phyloP scores from a whole-genome alignment of 108 stramenopile species.

The Stephanodiscus minutulus region DNA sequence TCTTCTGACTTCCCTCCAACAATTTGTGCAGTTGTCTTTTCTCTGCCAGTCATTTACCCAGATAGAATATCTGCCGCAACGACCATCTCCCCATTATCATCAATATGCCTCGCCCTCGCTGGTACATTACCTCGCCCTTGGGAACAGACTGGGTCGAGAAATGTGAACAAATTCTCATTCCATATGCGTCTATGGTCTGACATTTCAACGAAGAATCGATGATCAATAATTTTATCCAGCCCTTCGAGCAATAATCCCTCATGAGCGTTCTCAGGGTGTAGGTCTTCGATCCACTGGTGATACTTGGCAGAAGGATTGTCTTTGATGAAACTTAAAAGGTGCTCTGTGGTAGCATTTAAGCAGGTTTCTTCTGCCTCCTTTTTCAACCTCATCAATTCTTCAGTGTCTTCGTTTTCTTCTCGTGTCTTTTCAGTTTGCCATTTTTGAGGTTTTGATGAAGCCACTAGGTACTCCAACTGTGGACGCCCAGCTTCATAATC shows the following conservation, averaged over 20 bases:
- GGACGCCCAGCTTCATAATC: constrained; percentile 52
- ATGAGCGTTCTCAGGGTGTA: constrained; percentile 76
- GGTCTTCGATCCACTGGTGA: constrained; percentile 71
- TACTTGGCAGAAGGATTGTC: constrained; percentile 61
- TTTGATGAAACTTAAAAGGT: constrained; percentile 20
- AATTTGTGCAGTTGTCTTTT: not conserved
- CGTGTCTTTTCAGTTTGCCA: constrained; percentile 77
- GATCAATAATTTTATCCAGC: constrained; percentile 59
- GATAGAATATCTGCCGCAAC: constrained; percentile 42
- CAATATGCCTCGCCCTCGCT: constrained; percentile 30
- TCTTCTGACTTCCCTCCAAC: not conserved
- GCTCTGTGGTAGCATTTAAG: constrained; percentile 44
- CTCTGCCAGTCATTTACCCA: not conserved
- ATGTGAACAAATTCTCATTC: constrained; percentile 57
- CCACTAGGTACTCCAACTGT: constrained; percentile 22
- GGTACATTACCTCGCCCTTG: constrained; percentile 27
- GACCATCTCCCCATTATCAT: constrained; percentile 31
- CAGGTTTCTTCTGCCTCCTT: constrained; percentile 61
- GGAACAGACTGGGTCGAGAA: constrained; percentile 11
- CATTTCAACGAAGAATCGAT: constrained; percentile 74
- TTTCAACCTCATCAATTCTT: constrained; percentile 51
- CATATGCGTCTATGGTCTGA: constrained; percentile 72
- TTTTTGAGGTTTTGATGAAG: constrained; percentile 85
- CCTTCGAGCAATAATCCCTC: constrained; percentile 43
- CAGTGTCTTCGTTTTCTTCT: constrained; percentile 49